These are phyloP conservation scores for Sphaerosporella brunnea DNA, from an alignment of 495 filamentous ascomycete species.

Conservation along the genomic window DNA sequence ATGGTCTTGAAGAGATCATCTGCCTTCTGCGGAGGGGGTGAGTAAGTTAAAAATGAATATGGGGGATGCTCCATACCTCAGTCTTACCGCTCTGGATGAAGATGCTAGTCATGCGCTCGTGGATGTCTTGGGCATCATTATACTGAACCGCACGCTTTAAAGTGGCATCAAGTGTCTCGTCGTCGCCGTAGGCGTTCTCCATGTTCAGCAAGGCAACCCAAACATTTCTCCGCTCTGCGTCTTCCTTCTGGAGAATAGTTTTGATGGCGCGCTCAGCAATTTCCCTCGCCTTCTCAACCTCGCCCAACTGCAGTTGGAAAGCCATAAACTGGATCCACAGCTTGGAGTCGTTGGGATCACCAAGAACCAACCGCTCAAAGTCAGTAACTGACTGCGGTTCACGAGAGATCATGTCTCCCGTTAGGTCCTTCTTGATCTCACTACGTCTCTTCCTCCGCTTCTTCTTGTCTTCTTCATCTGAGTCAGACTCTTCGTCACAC, in stretches of 20 bases:
- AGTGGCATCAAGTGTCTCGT: conserved; percentile 65
- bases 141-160: conserved; percentile 89
- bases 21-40: conserved; percentile 47
- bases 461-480: conserved; percentile 33
- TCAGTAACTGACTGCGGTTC: conserved; percentile 84
- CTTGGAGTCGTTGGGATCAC: conserved; percentile 71
- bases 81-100: conserved; percentile 81
- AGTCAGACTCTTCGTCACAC: conserved; percentile 29
- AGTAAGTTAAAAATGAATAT: conserved; percentile 20
- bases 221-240: conserved; percentile 79
- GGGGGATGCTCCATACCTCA: conserved; percentile 30
- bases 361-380: conserved; percentile 81
- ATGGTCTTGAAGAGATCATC: conserved; percentile 72
- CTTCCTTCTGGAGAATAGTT: conserved; percentile 71
- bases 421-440: conserved; percentile 70
- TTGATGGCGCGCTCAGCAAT: conserved; percentile 77
- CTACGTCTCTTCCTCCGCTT: conserved; percentile 68
- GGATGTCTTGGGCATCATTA: conserved; percentile 78
- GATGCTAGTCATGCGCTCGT: conserved; percentile 78
- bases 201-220: conserved; percentile 91
- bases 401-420: conserved; percentile 68
- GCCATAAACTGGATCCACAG: conserved; percentile 95
- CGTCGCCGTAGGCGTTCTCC: conserved; percentile 75
- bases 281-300: conserved; percentile 65
- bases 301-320: conserved; percentile 81